Base-by-base conservation (phyloP, 2,329 filamentous ascomycete species). In the Drechslerella dactyloides region DNA sequence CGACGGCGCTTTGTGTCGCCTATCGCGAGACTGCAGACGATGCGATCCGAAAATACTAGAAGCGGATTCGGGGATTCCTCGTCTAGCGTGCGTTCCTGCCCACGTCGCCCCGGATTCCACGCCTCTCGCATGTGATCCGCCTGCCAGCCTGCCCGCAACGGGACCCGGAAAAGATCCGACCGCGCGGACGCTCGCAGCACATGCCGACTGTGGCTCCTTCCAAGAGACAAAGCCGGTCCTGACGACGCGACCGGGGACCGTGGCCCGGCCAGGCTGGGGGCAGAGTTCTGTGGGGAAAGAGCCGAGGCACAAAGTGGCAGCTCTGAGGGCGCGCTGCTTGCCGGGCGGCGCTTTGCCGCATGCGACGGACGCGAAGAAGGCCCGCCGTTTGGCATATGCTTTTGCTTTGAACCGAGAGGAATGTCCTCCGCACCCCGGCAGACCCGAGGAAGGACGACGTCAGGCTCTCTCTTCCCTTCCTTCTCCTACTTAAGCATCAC, bases 301-400 rank as follows among this genome's bases (percentile, higher is more conserved):
- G 66, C 66, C 66, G 66, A 70, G 66, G 66, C 66, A 70, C 54
- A 70, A 63, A 63, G n/a, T 42, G 17, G 57, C 50, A 15, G 24
- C 23, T 13, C n/a, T n/a, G n/a, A n/a, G 11, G 2, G 10, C 21
- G 15, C 19, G 10, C 19, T 33, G 27, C 27, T n/a, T 4, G 27
- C 27, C 17, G 19, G 27, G 24, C 30, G 46, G 27, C 23, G 23
- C 27, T 40, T 11, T 24, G 52, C 27, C 27, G 53, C 53, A 57
- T 50, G 56, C 56, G 56, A 50, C 33, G 8, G 42, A 27, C 33
- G 27, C 27, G 27, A 33, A 33, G 51, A 21, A 2, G 23, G 48
- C 35, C 35, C 48, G 52, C 50, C 57, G 30, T 44, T 37, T 51
- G n/a, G 48, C 44, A 48, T 48, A 48, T 48, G 44, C 44, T 48